Evolutionary conservation across 768 basidiomycete species (phyloP).

Genomic region (Suillus fuscotomentosus): DNA sequence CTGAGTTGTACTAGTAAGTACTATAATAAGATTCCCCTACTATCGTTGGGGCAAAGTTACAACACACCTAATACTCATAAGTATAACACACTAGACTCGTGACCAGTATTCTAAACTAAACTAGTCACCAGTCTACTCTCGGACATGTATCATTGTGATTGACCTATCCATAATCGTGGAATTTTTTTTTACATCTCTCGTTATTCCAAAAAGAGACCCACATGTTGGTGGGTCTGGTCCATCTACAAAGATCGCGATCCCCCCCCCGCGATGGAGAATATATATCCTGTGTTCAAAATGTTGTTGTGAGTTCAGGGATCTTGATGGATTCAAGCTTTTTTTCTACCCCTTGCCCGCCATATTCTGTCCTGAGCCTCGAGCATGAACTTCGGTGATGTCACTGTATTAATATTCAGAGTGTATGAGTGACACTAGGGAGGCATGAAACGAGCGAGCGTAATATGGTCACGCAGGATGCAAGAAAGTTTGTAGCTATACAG

Average conservation of each 20-base stretch:
- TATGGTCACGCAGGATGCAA: slow-evolving; percentile 36
- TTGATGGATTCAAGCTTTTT: neutral
- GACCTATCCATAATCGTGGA: neutral
- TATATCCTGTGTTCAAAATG: neutral
- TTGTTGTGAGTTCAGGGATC: neutral
- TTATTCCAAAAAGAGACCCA: neutral
- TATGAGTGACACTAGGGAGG: neutral
- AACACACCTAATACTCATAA: neutral
- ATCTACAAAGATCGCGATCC: neutral
- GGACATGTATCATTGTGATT: neutral
- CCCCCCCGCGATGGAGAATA: neutral
- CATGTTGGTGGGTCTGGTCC: neutral
- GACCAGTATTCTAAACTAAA: too few species aligned
- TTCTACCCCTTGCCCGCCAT: neutral
- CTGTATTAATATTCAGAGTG: neutral
- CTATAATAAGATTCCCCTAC: neutral
- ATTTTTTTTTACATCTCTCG: neutral
- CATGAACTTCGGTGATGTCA: neutral
- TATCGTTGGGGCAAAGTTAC: neutral
- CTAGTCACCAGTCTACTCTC: neutral
- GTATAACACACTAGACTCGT: too few species aligned
- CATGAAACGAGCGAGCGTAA: too few species aligned
- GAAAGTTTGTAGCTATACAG: slow-evolving; percentile 42
- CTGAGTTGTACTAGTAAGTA: neutral
- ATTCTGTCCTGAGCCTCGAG: neutral